Evolutionary conservation across 2,329 filamentous ascomycete species (phyloP).

Genomic region (Waltergamsia citrina): DNA sequence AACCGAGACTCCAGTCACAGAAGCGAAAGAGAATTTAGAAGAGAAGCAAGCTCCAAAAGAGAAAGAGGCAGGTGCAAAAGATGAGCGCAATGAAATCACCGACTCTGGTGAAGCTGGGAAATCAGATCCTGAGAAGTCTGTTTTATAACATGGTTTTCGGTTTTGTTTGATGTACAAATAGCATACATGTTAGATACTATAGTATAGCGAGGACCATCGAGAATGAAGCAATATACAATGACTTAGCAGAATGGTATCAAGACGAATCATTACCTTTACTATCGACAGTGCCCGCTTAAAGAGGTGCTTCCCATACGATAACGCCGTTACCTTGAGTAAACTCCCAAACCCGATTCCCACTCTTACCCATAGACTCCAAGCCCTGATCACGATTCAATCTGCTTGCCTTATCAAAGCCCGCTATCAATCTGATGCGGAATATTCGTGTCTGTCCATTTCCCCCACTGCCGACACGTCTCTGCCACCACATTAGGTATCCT

Average conservation of each 20-base stretch:
- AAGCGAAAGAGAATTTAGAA: too few relatives aligned
- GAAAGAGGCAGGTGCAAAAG: neutral
- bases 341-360: too few relatives aligned
- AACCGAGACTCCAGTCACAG: neutral
- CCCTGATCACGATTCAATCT: neutral
- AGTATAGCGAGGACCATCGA: neutral
- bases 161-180: neutral
- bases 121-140: neutral
- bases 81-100: too few relatives aligned
- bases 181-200: neutral
- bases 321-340: too few relatives aligned
- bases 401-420: conserved; percentile 25
- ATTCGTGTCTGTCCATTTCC: conserved; percentile 33
- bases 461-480: conserved; percentile 46
- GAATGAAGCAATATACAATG: neutral
- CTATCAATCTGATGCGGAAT: conserved; percentile 44
- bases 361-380: neutral
- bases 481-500: conserved; percentile 35
- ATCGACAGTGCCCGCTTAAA: too few relatives aligned
- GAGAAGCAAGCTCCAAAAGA: neutral
- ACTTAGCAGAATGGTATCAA: neutral
- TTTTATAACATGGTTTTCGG: conserved; percentile 1
- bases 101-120: too few relatives aligned
- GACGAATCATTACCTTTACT: too few relatives aligned
- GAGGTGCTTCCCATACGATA: too few relatives aligned